A percentile compares a stretch with the other conserved stretches of the same genome.
Evolutionary conservation across 345 rosid species (phyloP).

Genomic region (Gossypium thurberi): DNA sequence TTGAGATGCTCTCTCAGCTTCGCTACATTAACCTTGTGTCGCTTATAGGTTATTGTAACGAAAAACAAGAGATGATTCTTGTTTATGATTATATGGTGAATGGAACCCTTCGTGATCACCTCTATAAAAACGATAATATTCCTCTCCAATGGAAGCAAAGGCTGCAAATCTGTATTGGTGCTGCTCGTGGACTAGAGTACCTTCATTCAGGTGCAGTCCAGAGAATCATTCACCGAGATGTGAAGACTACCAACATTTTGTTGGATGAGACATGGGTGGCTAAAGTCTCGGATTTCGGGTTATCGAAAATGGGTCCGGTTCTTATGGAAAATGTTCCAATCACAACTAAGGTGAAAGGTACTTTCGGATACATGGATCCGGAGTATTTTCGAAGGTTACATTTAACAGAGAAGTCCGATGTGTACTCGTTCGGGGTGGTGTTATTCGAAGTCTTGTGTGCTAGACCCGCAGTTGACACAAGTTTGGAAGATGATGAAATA

Average conservation of each 20-base stretch:
- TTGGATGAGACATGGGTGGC: conserved; percentile 7
- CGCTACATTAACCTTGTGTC: conserved; percentile 46
- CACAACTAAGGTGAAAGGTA: conserved; percentile 25
- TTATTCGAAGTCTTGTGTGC: conserved; percentile 20
- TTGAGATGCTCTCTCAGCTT: conserved; percentile 45
- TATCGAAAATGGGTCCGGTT: conserved; percentile 18
- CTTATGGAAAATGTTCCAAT: conserved; percentile 8
- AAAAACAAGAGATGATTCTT: conserved; percentile 43
- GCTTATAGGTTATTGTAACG: conserved; percentile 44
- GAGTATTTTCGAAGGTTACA: conserved; percentile 17
- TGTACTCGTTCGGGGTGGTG: conserved; percentile 29
- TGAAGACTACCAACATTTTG: conserved; percentile 11
- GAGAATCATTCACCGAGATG: conserved; percentile 8
- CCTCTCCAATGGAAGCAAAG: conserved; percentile 27
- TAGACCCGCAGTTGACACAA: conserved; percentile 10
- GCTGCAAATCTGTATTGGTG: conserved; percentile 25
- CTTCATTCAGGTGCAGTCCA: conserved; percentile 21
- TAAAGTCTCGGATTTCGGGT: conserved; percentile 27
- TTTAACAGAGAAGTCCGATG: conserved; percentile 27
- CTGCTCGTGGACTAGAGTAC: conserved; percentile 25
- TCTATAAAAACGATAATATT: not conserved
- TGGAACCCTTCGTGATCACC: conserved; percentile 27
- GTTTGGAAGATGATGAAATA: not conserved
- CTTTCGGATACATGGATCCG: conserved; percentile 27
- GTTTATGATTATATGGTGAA: conserved; percentile 29